A percentile compares a stretch with the other conserved stretches of the same genome.
These are phyloP conservation scores for Kwoniella sp. DNA, from an alignment of 768 basidiomycete species.

Conservation along the genomic window DNA sequence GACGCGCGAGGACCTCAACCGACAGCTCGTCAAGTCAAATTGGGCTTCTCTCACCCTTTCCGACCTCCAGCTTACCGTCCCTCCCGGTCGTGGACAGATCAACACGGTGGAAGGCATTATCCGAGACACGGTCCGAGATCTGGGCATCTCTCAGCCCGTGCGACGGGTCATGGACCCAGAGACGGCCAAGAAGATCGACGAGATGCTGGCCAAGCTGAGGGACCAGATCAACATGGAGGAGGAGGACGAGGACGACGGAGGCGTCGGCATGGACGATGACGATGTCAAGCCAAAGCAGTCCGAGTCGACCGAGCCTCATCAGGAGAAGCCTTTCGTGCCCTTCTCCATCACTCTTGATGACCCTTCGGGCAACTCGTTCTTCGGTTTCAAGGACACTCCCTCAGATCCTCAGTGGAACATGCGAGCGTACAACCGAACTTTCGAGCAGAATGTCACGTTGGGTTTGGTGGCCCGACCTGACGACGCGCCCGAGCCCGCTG, in stretches of 20 bases:
- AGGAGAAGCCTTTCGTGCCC: slow-evolving; percentile 58
- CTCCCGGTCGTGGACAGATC: slow-evolving; percentile 77
- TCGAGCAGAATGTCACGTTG: slow-evolving; percentile 72
- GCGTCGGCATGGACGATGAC: slow-evolving; percentile 57
- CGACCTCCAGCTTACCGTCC: slow-evolving; percentile 86
- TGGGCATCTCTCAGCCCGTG: slow-evolving; percentile 74
- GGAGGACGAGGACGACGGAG: slow-evolving; percentile 53
- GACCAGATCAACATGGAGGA: slow-evolving; percentile 36
- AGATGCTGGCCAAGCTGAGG: slow-evolving; percentile 59
- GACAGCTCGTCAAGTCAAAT: slow-evolving; percentile 86
- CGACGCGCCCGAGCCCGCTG: slow-evolving; percentile 30
- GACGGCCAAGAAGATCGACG: slow-evolving; percentile 68
- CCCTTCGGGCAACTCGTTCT: slow-evolving; percentile 92
- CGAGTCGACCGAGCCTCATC: slow-evolving; percentile 41
- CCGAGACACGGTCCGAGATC: slow-evolving; percentile 72
- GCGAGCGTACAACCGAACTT: slow-evolving; percentile 70
- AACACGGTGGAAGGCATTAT: slow-evolving; percentile 96
- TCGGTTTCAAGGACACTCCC: slow-evolving; percentile 81
- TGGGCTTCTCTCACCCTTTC: slow-evolving; percentile 77
- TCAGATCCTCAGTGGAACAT: slow-evolving; percentile 90
- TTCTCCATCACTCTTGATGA: slow-evolving; percentile 87
- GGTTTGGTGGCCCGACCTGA: slow-evolving; percentile 60
- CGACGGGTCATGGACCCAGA: slow-evolving; percentile 68
- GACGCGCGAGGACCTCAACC: slow-evolving; percentile 71
- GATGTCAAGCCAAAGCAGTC: slow-evolving; percentile 54